These are phyloP conservation scores for Paecilomyces variotii DNA, from an alignment of 2,329 filamentous ascomycete genomes.

Conservation along the genomic window DNA sequence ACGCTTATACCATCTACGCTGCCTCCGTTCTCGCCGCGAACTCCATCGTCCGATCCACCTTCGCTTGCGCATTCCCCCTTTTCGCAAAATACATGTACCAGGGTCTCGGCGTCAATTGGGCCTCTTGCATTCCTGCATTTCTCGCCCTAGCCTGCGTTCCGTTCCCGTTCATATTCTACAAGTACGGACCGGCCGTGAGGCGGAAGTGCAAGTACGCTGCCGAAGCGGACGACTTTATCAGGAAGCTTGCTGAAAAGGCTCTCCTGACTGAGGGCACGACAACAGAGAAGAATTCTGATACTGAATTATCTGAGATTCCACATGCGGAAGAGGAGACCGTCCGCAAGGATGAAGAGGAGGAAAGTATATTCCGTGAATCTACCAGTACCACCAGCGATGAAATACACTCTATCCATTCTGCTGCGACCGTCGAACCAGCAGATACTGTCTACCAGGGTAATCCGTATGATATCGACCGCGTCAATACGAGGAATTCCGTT, in stretches of 20 bases:
- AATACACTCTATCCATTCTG: not conserved
- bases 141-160: constrained; percentile 27
- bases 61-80: constrained; percentile 36
- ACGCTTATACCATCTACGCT: constrained; percentile 28
- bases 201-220: constrained; percentile 29
- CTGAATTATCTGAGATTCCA: not conserved
- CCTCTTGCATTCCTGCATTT: constrained; percentile 30
- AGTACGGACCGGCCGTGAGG: constrained; percentile 25
- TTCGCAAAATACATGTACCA: constrained; percentile 35
- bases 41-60: constrained; percentile 33
- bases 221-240: constrained; percentile 22
- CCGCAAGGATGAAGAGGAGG: not conserved
- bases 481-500: constrained; percentile 22
- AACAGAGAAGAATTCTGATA: not conserved
- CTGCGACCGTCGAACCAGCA: not conserved
- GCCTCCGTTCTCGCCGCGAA: constrained; percentile 31
- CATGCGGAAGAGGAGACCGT: not conserved
- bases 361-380: not conserved
- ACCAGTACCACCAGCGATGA: not conserved
- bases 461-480: constrained; percentile 25
- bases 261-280: not conserved
- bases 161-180: constrained; percentile 32
- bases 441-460: constrained; percentile 17
- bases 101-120: constrained; percentile 36
- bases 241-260: constrained; percentile 8